These are phyloP conservation scores for Fraxinus paxiana DNA, from an alignment of 305 asterid species.

Conservation along the genomic window DNA sequence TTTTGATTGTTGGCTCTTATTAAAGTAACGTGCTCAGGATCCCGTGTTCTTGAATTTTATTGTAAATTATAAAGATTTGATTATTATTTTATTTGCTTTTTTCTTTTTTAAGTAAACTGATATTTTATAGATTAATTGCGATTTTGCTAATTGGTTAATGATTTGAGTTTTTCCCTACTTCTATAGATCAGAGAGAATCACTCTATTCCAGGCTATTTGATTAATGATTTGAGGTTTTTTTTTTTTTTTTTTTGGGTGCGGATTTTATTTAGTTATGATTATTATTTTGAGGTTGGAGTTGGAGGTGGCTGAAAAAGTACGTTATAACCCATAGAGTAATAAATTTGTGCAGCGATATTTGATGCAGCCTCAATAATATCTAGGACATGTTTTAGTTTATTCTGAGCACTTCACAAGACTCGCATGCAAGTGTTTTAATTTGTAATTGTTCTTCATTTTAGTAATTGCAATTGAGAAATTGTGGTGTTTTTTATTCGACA, in stretches of 20 bases:
- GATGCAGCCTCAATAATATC: background rate
- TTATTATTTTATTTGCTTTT: background rate
- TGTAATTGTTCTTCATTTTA: conserved; percentile 10
- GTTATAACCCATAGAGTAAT: background rate
- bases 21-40: conserved; percentile 19
- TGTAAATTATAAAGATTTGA: background rate
- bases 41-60: conserved; percentile 9
- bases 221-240: background rate
- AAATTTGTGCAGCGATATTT: background rate
- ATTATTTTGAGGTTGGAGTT: background rate
- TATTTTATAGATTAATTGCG: background rate
- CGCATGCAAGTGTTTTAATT: conserved; percentile 5
- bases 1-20: conserved; percentile 1
- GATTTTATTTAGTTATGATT: background rate
- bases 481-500: background rate
- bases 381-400: conserved; percentile 1
- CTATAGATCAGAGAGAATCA: background rate
- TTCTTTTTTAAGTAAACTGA: background rate
- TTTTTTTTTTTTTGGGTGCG: no score
- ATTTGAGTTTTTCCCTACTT: conserved; percentile 5
- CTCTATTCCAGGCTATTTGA: conserved; percentile 11
- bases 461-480: background rate
- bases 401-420: conserved; percentile 15
- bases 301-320: background rate
- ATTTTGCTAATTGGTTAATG: conserved; percentile 5